These are phyloP conservation scores for Ascochyta clinopodiicola DNA, from an alignment of 2,329 filamentous ascomycete genomes.

Conservation along the genomic window DNA sequence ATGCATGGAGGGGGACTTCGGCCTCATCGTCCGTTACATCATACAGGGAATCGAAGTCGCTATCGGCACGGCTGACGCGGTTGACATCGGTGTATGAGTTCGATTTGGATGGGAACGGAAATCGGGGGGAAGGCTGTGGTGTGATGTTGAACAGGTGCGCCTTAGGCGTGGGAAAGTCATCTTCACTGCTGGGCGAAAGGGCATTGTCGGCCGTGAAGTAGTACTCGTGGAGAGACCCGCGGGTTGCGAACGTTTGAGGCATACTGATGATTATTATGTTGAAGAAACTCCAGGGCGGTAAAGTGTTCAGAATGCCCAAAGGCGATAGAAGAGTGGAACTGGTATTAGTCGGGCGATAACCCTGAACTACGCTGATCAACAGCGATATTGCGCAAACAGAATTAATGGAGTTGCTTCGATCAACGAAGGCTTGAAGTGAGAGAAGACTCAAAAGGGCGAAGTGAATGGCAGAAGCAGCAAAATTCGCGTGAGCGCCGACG, in stretches of 20 bases:
- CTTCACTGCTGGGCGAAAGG: conserved; percentile 54
- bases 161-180: conserved; percentile 75
- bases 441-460: conserved; percentile 43
- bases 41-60: conserved; percentile 86
- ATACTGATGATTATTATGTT: conserved; percentile 50
- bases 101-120: conserved; percentile 55
- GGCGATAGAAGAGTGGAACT: conserved; percentile 32
- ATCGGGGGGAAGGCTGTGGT: conserved; percentile 57
- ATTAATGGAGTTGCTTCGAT: conserved; percentile 52
- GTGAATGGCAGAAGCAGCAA: conserved; percentile 41
- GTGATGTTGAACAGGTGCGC: conserved; percentile 65
- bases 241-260: conserved; percentile 55
- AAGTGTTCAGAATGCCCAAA: conserved; percentile 25
- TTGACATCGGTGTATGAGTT: conserved; percentile 60
- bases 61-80: conserved; percentile 71
- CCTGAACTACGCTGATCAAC: conserved; percentile 52
- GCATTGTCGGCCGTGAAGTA: conserved; percentile 49
- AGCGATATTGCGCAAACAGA: conserved; percentile 35
- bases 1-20: conserved; percentile 58
- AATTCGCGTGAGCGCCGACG: conserved; percentile 37
- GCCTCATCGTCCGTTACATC: conserved; percentile 82
- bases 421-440: conserved; percentile 50
- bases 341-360: conserved; percentile 48
- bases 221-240: conserved; percentile 67
- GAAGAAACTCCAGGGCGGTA: conserved; percentile 23